These are phyloP conservation scores for Aspergillus novoparasiticus DNA, from an alignment of 2,329 filamentous ascomycete species.

Conservation along the genomic window DNA sequence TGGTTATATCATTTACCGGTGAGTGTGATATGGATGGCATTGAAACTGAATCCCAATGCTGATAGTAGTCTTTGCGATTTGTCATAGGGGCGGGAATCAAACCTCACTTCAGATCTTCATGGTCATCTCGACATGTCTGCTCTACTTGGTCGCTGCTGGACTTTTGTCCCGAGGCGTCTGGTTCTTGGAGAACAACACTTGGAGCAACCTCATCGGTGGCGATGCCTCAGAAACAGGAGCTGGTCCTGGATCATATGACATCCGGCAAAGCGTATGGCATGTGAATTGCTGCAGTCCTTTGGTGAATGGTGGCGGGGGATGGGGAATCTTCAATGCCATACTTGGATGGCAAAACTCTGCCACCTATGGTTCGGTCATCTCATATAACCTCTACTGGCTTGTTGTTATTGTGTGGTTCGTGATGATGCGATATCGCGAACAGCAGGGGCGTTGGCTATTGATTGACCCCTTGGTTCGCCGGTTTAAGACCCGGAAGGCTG, in stretches of 20 bases:
- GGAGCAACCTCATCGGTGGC: constrained; percentile 60
- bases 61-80: neutral
- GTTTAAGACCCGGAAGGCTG: neutral
- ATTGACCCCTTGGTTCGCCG: neutral
- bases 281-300: constrained; percentile 81
- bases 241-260: constrained; percentile 78
- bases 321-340: constrained; percentile 85
- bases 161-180: constrained; percentile 77
- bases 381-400: constrained; percentile 88
- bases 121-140: constrained; percentile 74
- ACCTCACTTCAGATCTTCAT: constrained; percentile 73
- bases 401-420: constrained; percentile 67
- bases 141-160: constrained; percentile 81
- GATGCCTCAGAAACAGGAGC: constrained; percentile 64
- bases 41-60: neutral
- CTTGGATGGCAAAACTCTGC: constrained; percentile 88
- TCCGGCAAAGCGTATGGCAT: constrained; percentile 77
- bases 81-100: constrained; percentile 58
- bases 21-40: constrained; percentile 34
- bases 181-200: constrained; percentile 69
- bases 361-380: constrained; percentile 82
- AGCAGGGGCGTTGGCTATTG: constrained; percentile 38
- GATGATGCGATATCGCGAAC: constrained; percentile 68
- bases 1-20: constrained; percentile 78
- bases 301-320: constrained; percentile 72